These are phyloP conservation scores for Candida succiphila DNA, from an alignment of 805 yeast genomes.

Conservation along the genomic window DNA sequence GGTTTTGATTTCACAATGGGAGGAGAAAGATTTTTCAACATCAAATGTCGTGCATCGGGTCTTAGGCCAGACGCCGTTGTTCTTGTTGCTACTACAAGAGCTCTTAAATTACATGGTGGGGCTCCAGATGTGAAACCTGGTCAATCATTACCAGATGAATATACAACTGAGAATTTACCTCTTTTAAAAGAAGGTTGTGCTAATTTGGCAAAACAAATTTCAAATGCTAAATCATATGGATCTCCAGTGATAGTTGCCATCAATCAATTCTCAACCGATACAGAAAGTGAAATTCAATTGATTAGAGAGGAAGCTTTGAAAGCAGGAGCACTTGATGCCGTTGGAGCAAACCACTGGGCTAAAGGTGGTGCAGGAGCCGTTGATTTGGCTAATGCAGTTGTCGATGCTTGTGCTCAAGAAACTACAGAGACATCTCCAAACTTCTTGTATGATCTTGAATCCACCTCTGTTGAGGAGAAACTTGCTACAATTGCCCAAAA, in stretches of 20 bases:
- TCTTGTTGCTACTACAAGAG: slow-evolving; percentile 77
- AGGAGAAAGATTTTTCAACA: slow-evolving; percentile 78
- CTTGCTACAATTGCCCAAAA: slow-evolving; percentile 57
- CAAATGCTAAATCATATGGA: slow-evolving; percentile 62
- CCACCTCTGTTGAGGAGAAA: slow-evolving; percentile 58
- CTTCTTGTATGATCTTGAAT: slow-evolving; percentile 52
- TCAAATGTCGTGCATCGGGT: slow-evolving; percentile 78
- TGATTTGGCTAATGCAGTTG: slow-evolving; percentile 62
- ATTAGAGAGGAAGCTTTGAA: slow-evolving; percentile 57
- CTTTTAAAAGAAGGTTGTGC: slow-evolving; percentile 61
- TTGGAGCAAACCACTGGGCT: slow-evolving; percentile 80
- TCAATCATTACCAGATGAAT: slow-evolving; percentile 65
- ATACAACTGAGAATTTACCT: slow-evolving; percentile 61
- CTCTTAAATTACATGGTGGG: slow-evolving; percentile 80
- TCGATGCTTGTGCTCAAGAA: slow-evolving; percentile 42
- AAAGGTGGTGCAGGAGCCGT: slow-evolving; percentile 80
- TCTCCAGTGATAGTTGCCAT: slow-evolving; percentile 78
- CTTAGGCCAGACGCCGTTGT: slow-evolving; percentile 69
- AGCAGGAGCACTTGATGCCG: slow-evolving; percentile 76
- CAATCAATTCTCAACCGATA: slow-evolving; percentile 68
- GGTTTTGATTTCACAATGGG: slow-evolving; percentile 91
- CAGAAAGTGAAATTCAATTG: slow-evolving; percentile 57
- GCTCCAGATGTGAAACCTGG: slow-evolving; percentile 87
- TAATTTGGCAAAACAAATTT: slow-evolving; percentile 68
- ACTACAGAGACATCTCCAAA: slow-evolving; percentile 14